Evolutionary conservation across 495 filamentous ascomycete genomes (phyloP).

Genomic region (Hypoxylon cercidicola): DNA sequence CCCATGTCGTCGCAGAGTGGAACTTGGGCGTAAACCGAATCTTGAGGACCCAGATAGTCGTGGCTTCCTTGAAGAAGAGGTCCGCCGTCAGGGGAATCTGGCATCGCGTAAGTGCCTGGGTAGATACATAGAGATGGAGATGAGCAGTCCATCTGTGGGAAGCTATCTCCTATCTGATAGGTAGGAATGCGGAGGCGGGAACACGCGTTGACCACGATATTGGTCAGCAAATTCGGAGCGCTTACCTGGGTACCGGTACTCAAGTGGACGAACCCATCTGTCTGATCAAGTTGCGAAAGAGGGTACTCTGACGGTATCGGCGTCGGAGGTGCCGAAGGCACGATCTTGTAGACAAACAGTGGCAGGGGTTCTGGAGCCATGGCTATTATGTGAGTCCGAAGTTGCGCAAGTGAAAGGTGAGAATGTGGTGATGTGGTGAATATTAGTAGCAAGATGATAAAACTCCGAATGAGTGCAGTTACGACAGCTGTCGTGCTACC

Average conservation of each 20-base stretch:
- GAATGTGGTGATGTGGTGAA: no score
- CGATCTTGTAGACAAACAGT: slow-evolving; percentile 63
- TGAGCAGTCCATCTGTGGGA: neutral
- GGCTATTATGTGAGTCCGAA: slow-evolving; percentile 4
- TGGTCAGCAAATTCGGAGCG: slow-evolving; percentile 1
- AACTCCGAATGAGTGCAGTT: neutral
- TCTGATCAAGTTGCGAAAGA: slow-evolving; percentile 59
- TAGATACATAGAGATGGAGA: no score
- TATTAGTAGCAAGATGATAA: neutral
- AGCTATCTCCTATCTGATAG: neutral
- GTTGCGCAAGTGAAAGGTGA: neutral
- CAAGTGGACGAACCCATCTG: slow-evolving; percentile 65
- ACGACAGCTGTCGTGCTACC: no score
- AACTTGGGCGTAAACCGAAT: slow-evolving; percentile 50
- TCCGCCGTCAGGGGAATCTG: slow-evolving; percentile 61
- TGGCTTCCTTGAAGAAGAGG: slow-evolving; percentile 55
- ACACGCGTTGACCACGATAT: neutral
- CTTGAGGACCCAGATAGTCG: slow-evolving; percentile 58
- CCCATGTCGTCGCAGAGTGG: slow-evolving; percentile 56
- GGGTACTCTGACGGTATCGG: slow-evolving; percentile 61
- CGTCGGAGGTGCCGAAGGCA: slow-evolving; percentile 53
- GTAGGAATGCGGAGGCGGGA: neutral
- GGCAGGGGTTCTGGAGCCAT: slow-evolving; percentile 51
- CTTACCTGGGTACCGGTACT: slow-evolving; percentile 59
- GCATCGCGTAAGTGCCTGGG: slow-evolving; percentile 3